These are phyloP conservation scores for Stropharia rugosoannulata DNA, from an alignment of 768 basidiomycete genomes.

Conservation along the genomic window DNA sequence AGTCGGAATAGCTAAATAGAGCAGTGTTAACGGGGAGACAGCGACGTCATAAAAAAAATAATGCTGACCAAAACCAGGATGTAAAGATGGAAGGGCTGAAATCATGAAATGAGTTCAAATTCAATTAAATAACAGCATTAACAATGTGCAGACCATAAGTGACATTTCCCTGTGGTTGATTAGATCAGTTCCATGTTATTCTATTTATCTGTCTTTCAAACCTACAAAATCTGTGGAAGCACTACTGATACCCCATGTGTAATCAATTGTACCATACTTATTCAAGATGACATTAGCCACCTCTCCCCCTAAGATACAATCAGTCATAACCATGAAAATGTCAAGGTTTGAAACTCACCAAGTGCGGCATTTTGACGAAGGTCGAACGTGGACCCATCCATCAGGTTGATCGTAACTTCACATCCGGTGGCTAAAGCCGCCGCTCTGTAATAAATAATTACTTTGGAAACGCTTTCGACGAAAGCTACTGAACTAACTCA, in stretches of 20 bases:
- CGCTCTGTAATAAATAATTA: slow-evolving; percentile 39
- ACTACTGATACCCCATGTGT: slow-evolving; percentile 62
- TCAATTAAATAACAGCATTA: not conserved
- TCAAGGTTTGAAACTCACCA: slow-evolving; percentile 29
- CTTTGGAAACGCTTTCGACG: not conserved
- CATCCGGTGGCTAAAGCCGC: slow-evolving; percentile 70
- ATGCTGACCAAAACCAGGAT: slow-evolving; percentile 63
- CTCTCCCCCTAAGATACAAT: slow-evolving; percentile 48
- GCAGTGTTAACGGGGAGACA: not conserved
- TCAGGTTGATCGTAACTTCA: slow-evolving; percentile 38
- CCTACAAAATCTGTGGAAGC: slow-evolving; percentile 86
- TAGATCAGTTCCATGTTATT: not conserved
- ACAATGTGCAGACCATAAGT: slow-evolving; percentile 54
- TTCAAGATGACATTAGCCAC: slow-evolving; percentile 60
- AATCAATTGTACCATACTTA: slow-evolving; percentile 62
- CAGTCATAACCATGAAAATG: not conserved
- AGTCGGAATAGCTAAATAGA: slow-evolving; percentile 68
- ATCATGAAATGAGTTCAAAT: not conserved
- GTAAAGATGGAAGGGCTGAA: slow-evolving; percentile 61
- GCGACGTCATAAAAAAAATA: not conserved
- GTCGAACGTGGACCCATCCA: slow-evolving; percentile 42
- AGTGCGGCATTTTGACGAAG: slow-evolving; percentile 68
- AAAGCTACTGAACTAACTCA: slow-evolving; percentile 43
- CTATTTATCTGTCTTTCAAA: slow-evolving; percentile 1
- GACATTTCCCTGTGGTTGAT: slow-evolving; percentile 58